Conservation (phyloP, 1,139 yeast species). For the Meyerozyma carpophila region DNA sequence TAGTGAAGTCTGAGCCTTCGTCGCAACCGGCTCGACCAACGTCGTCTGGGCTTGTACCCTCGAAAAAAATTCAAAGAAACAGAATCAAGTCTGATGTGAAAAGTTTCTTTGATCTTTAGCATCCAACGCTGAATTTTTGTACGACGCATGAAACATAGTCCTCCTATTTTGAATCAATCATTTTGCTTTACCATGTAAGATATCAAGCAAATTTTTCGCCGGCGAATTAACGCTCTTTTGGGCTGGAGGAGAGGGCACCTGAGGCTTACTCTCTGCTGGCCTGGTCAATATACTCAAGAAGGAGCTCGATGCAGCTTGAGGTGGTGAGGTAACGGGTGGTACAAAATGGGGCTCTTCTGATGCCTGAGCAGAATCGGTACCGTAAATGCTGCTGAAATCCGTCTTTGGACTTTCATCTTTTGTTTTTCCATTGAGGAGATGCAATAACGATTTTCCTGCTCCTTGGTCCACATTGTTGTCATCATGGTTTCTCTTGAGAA, state of each 20-base stretch:
- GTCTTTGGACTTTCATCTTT: neutral
- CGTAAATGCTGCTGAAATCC: slow-evolving; percentile 1
- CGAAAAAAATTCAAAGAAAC: slow-evolving; percentile 2
- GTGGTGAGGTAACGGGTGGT: neutral
- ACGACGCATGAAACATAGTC: neutral
- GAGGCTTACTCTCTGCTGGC: neutral
- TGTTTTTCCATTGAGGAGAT: neutral
- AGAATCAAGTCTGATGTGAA: slow-evolving; percentile 10
- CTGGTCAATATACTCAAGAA: neutral
- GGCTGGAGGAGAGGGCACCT: neutral
- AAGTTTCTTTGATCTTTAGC: slow-evolving; percentile 12
- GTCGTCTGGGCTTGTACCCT: neutral
- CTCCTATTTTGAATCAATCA: neutral
- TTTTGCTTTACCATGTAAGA: neutral
- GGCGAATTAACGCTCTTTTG: neutral
- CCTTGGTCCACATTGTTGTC: neutral
- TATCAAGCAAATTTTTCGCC: neutral
- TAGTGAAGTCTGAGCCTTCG: neutral
- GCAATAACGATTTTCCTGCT: neutral
- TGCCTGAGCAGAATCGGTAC: neutral
- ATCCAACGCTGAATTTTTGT: no score
- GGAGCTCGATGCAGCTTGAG: neutral
- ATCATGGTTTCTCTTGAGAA: neutral
- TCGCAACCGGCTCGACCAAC: neutral
- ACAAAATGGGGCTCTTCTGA: neutral